Base-by-base conservation (phyloP, 441 rosid species). In the Euphorbia schlechtendalii region DNA sequence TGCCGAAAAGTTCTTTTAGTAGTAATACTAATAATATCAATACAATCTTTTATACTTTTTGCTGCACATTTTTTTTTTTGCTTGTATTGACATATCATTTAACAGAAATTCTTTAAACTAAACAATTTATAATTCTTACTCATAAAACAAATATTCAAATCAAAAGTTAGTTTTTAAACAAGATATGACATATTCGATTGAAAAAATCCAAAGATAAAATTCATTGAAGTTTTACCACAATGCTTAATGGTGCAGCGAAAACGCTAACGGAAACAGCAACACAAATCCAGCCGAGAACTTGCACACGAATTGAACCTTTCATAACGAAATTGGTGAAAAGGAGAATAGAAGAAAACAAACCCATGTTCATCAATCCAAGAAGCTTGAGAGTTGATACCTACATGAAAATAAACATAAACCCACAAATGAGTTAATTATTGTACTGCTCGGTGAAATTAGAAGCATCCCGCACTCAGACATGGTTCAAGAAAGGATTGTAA, bases 271-370 rank as follows among this genome's bases (percentile, higher is more conserved):
- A 77, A n/a, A 91, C 61, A 10, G 78, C 76, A 24, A 86, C 93
- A 38, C 95, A 86, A 68, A 89, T 69, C 98, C 99, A 94, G 18
- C 99, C 99, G 2, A 90, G 77, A 54, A 87, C 80, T 30, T 38
- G 11, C n/a, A 76, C 53, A 15, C 79, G 85, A 13, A 25, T 18
- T 4, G 53, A 17, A 24, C 36, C 66, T 8, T 57, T 69, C 12
- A 80, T 61, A 8, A 78, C 59, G 40, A 81, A 91, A 36, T 81
- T 80, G 5, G 84, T 70, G 59, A 82, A 11, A 43, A 84, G 32
- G 14, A 87, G 53, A n/a, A 89, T 73, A 11, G 48, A 43, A 43
- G 17, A 43, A 43, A 43, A 43, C 17, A 43, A 43, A 1, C 75
- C 92, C 57, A 91, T 55, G 84, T 93, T 84, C 85, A 90, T 73